A percentile compares a stretch with the other conserved stretches of the same genome.
These are phyloP conservation scores for Pyrenochaeta sp. DNA, from an alignment of 2,329 filamentous ascomycete species.

Conservation along the genomic window DNA sequence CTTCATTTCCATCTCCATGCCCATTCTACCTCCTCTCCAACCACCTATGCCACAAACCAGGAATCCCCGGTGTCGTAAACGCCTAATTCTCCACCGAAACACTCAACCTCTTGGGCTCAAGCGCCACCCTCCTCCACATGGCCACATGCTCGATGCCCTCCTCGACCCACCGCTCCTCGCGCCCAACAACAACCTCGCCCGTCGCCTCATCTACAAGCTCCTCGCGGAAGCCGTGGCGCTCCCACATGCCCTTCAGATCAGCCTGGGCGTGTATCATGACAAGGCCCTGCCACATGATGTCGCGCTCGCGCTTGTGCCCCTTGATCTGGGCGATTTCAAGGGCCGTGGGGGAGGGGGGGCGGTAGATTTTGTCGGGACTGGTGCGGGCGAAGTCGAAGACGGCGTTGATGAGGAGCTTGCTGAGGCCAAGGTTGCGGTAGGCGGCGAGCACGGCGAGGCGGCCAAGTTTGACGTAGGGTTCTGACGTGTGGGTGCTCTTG, in stretches of 20 bases:
- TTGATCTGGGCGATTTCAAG: constrained; percentile 54
- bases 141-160: constrained; percentile 86
- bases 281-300: constrained; percentile 72
- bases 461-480: constrained; percentile 84
- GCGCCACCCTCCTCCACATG: constrained; percentile 70
- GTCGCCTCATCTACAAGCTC: constrained; percentile 69
- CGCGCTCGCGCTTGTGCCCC: constrained; percentile 49
- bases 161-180: constrained; percentile 70
- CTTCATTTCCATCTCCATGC: no score
- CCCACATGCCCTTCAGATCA: constrained; percentile 70
- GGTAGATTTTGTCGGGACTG: constrained; percentile 61
- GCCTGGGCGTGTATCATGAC: constrained; percentile 82
- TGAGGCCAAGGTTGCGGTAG: constrained; percentile 72
- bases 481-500: constrained; percentile 63
- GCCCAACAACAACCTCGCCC: constrained; percentile 37
- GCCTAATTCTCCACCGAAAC: constrained; percentile 8
- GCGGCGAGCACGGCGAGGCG: constrained; percentile 73
- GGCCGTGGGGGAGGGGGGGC: constrained; percentile 46
- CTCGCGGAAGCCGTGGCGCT: constrained; percentile 77
- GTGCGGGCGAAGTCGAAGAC: constrained; percentile 71
- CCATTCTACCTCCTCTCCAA: no score
- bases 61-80: background rate
- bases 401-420: constrained; percentile 69
- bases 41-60: background rate
- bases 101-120: constrained; percentile 19